Conservation (phyloP, 805 yeast species). For the Candida chilensis region DNA sequence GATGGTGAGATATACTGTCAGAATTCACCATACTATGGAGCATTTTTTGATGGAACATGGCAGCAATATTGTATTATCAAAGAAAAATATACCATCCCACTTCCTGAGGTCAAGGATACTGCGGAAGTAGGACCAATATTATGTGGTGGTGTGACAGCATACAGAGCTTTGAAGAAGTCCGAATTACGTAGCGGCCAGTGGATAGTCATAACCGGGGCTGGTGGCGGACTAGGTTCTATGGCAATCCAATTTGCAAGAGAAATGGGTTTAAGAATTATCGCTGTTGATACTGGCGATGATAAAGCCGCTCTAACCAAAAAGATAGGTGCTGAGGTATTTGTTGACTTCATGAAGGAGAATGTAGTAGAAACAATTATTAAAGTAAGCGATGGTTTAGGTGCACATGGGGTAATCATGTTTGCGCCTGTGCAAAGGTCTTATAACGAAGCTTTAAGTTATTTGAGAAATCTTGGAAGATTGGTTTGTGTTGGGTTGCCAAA, state of each 20-base stretch:
- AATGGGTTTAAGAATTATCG: background rate
- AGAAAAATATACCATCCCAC: conserved; percentile 33
- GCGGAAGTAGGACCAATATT: conserved; percentile 23
- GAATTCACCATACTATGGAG: conserved; percentile 33
- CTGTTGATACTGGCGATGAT: background rate
- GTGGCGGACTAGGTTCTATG: background rate
- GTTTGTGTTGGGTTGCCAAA: background rate
- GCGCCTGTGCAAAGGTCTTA: background rate
- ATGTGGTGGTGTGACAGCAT: conserved; percentile 11
- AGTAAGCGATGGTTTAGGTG: background rate
- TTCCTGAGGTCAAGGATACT: conserved; percentile 29
- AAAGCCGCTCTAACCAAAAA: background rate
- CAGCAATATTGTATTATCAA: conserved; percentile 33
- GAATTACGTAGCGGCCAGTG: background rate
- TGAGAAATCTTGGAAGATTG: background rate
- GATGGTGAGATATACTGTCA: conserved; percentile 27
- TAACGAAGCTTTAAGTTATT: background rate
- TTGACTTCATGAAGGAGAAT: background rate
- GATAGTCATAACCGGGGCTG: background rate
- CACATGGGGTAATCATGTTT: background rate
- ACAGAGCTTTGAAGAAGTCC: background rate
- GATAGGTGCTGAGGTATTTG: background rate
- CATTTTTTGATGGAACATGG: conserved; percentile 29
- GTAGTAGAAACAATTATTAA: background rate
- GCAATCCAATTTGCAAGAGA: background rate